Conservation (phyloP, 768 basidiomycete genomes). For the Panellus pusillus region DNA sequence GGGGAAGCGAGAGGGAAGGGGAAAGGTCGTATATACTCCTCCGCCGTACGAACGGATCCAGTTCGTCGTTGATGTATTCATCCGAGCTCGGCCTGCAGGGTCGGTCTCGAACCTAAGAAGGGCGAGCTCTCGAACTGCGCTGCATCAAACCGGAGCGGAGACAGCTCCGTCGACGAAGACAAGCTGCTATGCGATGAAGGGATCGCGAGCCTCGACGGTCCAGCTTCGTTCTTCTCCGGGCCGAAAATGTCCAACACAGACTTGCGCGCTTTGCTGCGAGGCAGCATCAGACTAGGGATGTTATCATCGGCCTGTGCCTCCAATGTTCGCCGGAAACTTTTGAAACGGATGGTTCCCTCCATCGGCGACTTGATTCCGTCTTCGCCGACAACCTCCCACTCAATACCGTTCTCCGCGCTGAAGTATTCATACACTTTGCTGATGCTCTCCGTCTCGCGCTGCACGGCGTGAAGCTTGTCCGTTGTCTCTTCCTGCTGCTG, state of each 20-base stretch:
- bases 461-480: constrained; percentile 63
- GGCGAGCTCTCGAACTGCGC: constrained; percentile 21
- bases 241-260: constrained; percentile 68
- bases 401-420: constrained; percentile 50
- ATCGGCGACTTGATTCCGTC: constrained; percentile 20
- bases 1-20: constrained; percentile 42
- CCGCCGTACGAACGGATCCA: constrained; percentile 28
- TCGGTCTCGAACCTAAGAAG: constrained; percentile 26
- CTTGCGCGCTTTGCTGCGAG: constrained; percentile 38
- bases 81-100: constrained; percentile 62
- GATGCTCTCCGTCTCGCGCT: constrained; percentile 71
- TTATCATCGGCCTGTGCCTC: constrained; percentile 4
- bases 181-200: constrained; percentile 31
- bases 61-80: constrained; percentile 48
- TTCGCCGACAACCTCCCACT: constrained; percentile 43
- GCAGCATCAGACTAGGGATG: constrained; percentile 1
- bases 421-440: constrained; percentile 69
- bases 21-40: constrained; percentile 57
- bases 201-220: constrained; percentile 26
- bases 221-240: constrained; percentile 24
- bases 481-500: constrained; percentile 64
- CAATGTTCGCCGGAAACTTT: constrained; percentile 26
- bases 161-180: constrained; percentile 39
- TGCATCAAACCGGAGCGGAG: constrained; percentile 32
- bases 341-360: constrained; percentile 32